phyloP scores from a whole-genome alignment of 2,329 filamentous ascomycete genomes.

The Colletotrichum simmondsii region DNA sequence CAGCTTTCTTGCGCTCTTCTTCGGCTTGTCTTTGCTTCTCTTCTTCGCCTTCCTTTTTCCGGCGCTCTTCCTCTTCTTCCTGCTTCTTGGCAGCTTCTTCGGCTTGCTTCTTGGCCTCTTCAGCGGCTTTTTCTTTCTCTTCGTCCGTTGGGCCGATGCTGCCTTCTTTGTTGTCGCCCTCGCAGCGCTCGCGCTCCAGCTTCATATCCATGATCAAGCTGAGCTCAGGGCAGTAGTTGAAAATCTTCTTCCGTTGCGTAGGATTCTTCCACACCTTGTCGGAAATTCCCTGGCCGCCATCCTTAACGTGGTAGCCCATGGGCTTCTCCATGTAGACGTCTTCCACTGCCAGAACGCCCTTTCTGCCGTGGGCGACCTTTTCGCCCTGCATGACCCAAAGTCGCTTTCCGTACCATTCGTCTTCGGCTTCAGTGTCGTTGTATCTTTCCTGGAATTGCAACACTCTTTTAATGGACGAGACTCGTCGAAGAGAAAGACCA shows the following conservation, averaged over 20 bases:
- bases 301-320: slow-evolving; percentile 65
- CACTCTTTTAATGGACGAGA: slow-evolving; percentile 60
- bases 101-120: slow-evolving; percentile 27
- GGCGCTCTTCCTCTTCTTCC: slow-evolving; percentile 18
- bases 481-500: slow-evolving; percentile 63
- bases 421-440: slow-evolving; percentile 63
- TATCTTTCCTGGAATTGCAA: slow-evolving; percentile 60
- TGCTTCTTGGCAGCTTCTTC: slow-evolving; percentile 25
- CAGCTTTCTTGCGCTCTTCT: neutral
- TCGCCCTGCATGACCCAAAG: slow-evolving; percentile 59
- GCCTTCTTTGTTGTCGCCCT: slow-evolving; percentile 45
- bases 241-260: slow-evolving; percentile 56
- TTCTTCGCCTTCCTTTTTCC: slow-evolving; percentile 22
- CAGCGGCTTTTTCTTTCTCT: slow-evolving; percentile 17
- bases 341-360: slow-evolving; percentile 60
- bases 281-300: slow-evolving; percentile 53
- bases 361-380: slow-evolving; percentile 54
- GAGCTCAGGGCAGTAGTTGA: slow-evolving; percentile 67
- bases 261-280: slow-evolving; percentile 59
- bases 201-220: slow-evolving; percentile 68
- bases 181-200: slow-evolving; percentile 59
- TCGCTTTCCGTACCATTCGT: slow-evolving; percentile 65
- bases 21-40: slow-evolving; percentile 17
- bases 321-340: slow-evolving; percentile 59
- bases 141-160: slow-evolving; percentile 34